Base-by-base conservation (phyloP, 2,329 filamentous ascomycete genomes). In the Colletotrichum kahawae region DNA sequence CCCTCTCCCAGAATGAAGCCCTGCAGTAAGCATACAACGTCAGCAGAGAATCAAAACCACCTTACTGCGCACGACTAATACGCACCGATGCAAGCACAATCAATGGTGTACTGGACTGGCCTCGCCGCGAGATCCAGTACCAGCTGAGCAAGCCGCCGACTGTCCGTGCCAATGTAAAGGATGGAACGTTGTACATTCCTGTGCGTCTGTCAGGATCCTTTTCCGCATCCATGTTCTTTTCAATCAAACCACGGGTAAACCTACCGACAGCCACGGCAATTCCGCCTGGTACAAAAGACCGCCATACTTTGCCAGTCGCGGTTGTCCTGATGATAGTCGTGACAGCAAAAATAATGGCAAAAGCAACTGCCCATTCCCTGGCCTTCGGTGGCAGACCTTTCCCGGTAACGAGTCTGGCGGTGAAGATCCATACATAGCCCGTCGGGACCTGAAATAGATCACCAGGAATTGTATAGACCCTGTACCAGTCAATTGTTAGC, bases 181-280 rank as follows among this genome's bases (percentile, higher is more conserved):
- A 98, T 0, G 97, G 97, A 1, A 96, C 95, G 80, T 98, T 99
- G 85, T 98, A 99, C 92, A 99, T 99, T 64, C 97, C 94, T 93
- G 12, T 21, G 36, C 7, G n/a, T 64, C 18, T 16, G 38, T 36
- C 18, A 67, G 43, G 14, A 12, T 62, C 27, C 4, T 18, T 27
- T 66, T 43, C 21, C 56, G 24, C 16, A 14, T 16, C 48, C 18
- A 18, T 34, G 33, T 43, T 60, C 57, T 33, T 21, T 60, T 34
- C 29, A n/a, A 6, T 14, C 18, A 13, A 13, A 12, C 56, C 14
- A 13, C 27, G 24, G 27, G 5, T 43, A 10, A 21, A 70, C 67
- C 83, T 84, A 93, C 93, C 96, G 80, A 98, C 95, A 51, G 97
- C 97, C 24, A 99, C 96, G 4, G 97, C 96, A 80, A 99, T 98